Percentiles rank a stretch among this genome's conserved stretches.
These are phyloP conservation scores for Macrotyloma uniflorum DNA, from an alignment of 306 rosid genomes.

Conservation along the genomic window DNA sequence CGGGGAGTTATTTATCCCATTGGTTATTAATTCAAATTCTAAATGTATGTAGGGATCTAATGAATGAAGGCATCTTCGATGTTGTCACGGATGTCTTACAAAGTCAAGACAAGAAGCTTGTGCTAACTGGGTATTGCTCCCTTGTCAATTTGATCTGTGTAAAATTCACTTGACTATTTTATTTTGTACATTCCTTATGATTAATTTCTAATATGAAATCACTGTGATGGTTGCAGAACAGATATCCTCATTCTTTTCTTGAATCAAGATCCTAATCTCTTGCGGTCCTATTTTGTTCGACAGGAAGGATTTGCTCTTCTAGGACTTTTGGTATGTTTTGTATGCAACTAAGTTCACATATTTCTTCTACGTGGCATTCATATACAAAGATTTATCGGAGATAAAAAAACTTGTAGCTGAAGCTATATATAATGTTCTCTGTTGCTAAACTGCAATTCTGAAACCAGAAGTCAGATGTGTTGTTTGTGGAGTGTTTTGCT, in stretches of 20 bases:
- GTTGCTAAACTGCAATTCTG: neutral
- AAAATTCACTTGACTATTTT: slow-evolving; percentile 30
- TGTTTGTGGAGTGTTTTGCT: slow-evolving; percentile 5
- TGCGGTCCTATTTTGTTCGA: slow-evolving; percentile 87
- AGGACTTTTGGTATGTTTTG: slow-evolving; percentile 76
- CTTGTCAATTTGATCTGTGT: slow-evolving; percentile 34
- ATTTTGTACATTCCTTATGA: slow-evolving; percentile 14
- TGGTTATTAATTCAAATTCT: slow-evolving; percentile 39
- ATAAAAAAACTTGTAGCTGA: neutral
- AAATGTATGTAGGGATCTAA: slow-evolving; percentile 74
- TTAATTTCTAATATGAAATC: slow-evolving; percentile 47
- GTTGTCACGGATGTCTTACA: slow-evolving; percentile 75
- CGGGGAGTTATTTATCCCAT: slow-evolving; percentile 21
- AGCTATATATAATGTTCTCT: neutral
- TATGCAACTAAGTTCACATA: slow-evolving; percentile 2
- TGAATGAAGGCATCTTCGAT: slow-evolving; percentile 94
- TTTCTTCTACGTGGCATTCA: slow-evolving; percentile 25
- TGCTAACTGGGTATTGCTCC: slow-evolving; percentile 81
- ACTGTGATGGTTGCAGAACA: slow-evolving; percentile 93
- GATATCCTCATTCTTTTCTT: slow-evolving; percentile 95
- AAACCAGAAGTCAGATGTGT: slow-evolving; percentile 9
- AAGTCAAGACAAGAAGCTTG: slow-evolving; percentile 83
- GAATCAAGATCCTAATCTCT: slow-evolving; percentile 96
- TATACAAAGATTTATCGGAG: slow-evolving; percentile 1
- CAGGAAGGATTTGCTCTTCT: slow-evolving; percentile 86